Base-by-base conservation (phyloP, 1,139 yeast genomes). In the Arxiozyma heterogenica region DNA sequence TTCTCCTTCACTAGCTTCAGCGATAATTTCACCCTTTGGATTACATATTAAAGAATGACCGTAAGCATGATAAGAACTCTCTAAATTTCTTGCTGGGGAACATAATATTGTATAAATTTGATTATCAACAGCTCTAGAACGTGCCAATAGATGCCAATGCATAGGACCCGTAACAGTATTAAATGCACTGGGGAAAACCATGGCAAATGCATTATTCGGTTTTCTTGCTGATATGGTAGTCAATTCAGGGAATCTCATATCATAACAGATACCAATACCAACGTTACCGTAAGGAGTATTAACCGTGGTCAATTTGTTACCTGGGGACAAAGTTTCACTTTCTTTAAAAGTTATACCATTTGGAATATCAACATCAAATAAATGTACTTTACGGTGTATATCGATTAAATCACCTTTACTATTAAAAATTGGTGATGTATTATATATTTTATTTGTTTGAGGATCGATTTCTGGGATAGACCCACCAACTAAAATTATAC, bases 111-210 rank as follows among this genome's bases (percentile, higher is more conserved):
- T 86, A 66, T 80, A 91, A 11, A 86, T 68, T 70, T 91, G 94
- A 70, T 91, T 91, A 68, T 91, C 98, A 12, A 91, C 85, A 4
- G 97, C 95, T 58, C 98, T 76, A 1, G 95, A 78, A 57, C 91
- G 77, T 1, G 94, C 96, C 56, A 91, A 77, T 60, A 90, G 75
- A 61, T 84, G 86, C 98, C 98, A 91, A 69, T 89, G 97, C 65
- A 88, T 74, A 0, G 98, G 98, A 0, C 98, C 98, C 0, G 98
- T 91, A 38, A 93, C 88, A 23, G 95, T 87, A 74, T 91, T 91
- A 75, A 91, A 91, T 0, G 98, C 98, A 53, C 96, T 95, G 0
- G 98, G 98, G 61, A 89, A 90, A 53, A 89, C 76, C 93, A 90
- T 85, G 42, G 94, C 95, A 71, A 89, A 89, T 0, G 95, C 83